Evolutionary conservation across 805 yeast species (phyloP).

Genomic region (Sungouiella blattae): DNA sequence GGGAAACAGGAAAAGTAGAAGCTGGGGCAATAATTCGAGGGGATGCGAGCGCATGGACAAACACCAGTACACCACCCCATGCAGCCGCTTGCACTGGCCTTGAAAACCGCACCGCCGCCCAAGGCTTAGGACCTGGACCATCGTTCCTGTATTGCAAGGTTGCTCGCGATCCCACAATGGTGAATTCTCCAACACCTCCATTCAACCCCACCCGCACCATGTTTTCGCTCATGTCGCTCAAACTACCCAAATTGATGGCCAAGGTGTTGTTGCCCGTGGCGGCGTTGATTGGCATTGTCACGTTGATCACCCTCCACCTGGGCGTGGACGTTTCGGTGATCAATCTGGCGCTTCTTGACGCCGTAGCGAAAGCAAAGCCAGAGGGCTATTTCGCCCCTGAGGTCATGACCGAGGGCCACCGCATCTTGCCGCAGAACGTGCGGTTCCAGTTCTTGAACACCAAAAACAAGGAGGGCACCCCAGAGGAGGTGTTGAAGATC

Average conservation of each 20-base stretch:
- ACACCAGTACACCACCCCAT: no score
- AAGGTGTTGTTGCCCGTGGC: constrained; percentile 7
- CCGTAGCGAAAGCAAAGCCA: neutral
- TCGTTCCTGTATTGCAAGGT: no score
- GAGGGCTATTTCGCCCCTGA: neutral
- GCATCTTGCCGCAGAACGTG: constrained; percentile 26
- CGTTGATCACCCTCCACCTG: constrained; percentile 4
- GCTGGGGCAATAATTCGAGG: no score
- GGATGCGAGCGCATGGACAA: no score
- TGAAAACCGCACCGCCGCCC: no score
- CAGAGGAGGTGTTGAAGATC: constrained; percentile 28
- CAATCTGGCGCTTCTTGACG: neutral
- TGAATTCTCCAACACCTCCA: no score
- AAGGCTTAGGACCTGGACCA: no score
- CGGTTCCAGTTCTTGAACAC: constrained; percentile 30
- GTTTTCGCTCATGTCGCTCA: neutral
- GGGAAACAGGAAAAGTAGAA: no score
- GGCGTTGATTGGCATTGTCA: constrained; percentile 1
- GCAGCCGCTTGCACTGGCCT: no score
- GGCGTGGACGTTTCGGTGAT: constrained; percentile 4
- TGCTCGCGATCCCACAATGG: no score
- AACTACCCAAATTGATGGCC: constrained; percentile 6
- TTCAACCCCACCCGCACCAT: no score
- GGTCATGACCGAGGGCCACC: constrained; percentile 2
- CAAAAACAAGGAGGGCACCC: constrained; percentile 23